phyloP scores from a whole-genome alignment of 1,284 basidiomycete species.

The Rugosomyces carneus region DNA sequence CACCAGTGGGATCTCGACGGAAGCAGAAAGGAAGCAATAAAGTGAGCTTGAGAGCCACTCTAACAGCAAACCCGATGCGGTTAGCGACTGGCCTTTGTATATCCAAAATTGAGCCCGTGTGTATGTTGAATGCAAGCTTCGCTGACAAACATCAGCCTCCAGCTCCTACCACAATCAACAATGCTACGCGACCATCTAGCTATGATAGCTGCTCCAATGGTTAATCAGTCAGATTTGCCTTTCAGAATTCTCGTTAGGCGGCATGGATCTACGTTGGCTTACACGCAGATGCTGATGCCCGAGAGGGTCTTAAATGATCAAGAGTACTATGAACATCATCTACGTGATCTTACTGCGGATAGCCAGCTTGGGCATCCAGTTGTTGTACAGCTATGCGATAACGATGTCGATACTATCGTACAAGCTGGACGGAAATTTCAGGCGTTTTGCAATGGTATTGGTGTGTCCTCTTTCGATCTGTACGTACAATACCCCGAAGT shows the following conservation, averaged over 20 bases:
- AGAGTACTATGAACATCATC: constrained; percentile 55
- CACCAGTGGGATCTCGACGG: too few relatives aligned
- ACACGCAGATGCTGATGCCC: constrained; percentile 69
- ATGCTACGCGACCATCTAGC: constrained; percentile 26
- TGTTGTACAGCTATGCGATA: constrained; percentile 68
- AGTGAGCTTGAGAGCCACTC: too few relatives aligned
- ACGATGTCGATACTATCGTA: constrained; percentile 54
- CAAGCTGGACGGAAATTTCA: constrained; percentile 53
- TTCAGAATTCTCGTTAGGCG: constrained; percentile 54
- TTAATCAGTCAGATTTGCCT: constrained; percentile 68
- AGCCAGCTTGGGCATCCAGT: constrained; percentile 38
- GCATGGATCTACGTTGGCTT: constrained; percentile 57
- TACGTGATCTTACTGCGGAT: constrained; percentile 41
- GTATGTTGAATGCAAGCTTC: too few relatives aligned
- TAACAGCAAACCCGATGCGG: too few relatives aligned
- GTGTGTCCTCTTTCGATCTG: constrained; percentile 30
- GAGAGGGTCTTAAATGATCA: constrained; percentile 50
- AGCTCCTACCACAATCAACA: not conserved
- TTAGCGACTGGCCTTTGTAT: too few relatives aligned
- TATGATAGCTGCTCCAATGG: constrained; percentile 59
- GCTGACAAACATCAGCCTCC: too few relatives aligned
- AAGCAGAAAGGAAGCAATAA: too few relatives aligned
- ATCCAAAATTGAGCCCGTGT: too few relatives aligned
- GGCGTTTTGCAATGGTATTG: constrained; percentile 57
- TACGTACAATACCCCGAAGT: not conserved